Base-by-base conservation (phyloP, 2,329 filamentous ascomycete species). In the Alternaria atra region DNA sequence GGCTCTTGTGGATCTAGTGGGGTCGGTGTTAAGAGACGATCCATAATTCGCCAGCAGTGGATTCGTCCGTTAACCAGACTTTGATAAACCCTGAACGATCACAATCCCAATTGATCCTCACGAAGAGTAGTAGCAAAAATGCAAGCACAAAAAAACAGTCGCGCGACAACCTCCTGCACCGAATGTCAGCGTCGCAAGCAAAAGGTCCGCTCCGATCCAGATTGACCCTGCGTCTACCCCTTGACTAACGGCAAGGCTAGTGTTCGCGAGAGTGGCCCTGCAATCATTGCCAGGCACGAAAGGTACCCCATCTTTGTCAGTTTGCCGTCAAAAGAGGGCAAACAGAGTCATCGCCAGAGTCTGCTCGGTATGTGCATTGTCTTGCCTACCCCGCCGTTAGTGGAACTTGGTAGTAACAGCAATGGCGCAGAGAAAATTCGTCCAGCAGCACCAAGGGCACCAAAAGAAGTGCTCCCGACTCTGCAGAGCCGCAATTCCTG, bases 121-220 rank as follows among this genome's bases (percentile, higher is more conserved):
- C 12, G 15, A 25, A 43, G 46, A 37, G 34, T 30, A 34, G 17
- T 15, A 29, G 17, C 15, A 23, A 55, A 20, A 9, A 76, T 75
- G 72, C 67, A 74, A 50, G 9, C 56, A 10, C 55, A 62, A 9
- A 76, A 73, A 43, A 70, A 76, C 6, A 71, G 60, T 43, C 70
- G 68, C 37, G 58, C 69, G 3, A 65, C 66, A 7, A 71, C 63
- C 7, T 76, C 82, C 5, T 85, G 83, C 70, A 77, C 79, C 3
- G 82, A 85, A 66, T 85, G 83, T 64, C 82, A 83, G 61, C 79
- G 83, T 8, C 79, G 83, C 42, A 85, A 85, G 70, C 83, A 85
- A 64, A 84, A 83, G 78, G 82, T 79, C 72, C 67, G 72, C 56
- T 50, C 37, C 54, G 39, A 54, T 46, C 35, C 46, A 40, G 58